Evolutionary conservation across 345 rosid genomes (phyloP).

Genomic region (Litchi chinensis): DNA sequence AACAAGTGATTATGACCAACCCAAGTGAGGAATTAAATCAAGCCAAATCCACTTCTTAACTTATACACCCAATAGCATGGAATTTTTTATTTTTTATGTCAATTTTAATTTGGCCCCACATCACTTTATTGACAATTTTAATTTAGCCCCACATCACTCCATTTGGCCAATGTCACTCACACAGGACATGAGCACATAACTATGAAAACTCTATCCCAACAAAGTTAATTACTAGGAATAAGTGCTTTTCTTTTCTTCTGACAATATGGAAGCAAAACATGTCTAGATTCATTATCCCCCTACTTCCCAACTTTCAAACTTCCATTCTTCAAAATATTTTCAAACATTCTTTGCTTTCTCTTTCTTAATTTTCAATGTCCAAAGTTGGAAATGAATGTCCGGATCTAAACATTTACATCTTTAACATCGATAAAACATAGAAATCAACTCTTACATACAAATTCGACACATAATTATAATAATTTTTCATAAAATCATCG

Average conservation of each 20-base stretch:
- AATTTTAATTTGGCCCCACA: too few species aligned
- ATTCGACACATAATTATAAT: too few species aligned
- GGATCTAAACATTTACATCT: too few species aligned
- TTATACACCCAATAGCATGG: background rate
- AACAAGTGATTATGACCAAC: background rate
- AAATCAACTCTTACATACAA: too few species aligned
- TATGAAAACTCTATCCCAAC: background rate
- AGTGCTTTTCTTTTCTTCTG: background rate
- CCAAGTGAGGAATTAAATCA: background rate
- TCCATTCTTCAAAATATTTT: background rate
- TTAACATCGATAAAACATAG: too few species aligned
- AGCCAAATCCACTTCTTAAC: background rate
- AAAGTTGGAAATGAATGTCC: too few species aligned
- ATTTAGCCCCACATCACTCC: too few species aligned
- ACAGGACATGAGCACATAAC: background rate
- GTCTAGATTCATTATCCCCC: slow-evolving; percentile 5
- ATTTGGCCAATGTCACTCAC: too few species aligned
- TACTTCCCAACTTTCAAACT: background rate
- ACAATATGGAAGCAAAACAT: background rate
- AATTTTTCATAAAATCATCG: too few species aligned
- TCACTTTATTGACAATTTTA: too few species aligned
- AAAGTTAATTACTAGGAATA: background rate
- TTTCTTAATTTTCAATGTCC: too few species aligned
- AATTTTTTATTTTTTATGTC: too few species aligned
- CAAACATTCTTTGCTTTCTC: background rate